phyloP scores from a whole-genome alignment of 495 filamentous ascomycete genomes.

The Aspergillus biplanus region DNA sequence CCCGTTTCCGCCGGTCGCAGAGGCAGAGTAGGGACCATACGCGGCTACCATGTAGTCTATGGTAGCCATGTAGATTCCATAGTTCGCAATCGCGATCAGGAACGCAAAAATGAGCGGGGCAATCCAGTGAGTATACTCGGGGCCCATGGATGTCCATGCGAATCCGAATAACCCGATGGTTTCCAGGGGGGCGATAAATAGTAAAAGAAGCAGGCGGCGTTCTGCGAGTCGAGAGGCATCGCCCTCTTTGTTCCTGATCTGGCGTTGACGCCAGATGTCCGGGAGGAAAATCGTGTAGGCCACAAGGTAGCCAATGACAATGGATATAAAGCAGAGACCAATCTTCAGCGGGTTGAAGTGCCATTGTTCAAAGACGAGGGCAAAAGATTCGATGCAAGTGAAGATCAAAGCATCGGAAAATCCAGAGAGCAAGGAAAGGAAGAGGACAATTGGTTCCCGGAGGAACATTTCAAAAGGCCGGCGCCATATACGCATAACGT shows the following conservation, averaged over 20 bases:
- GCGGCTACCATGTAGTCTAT: conserved; percentile 86
- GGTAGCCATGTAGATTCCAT: conserved; percentile 77
- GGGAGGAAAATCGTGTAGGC: conserved; percentile 68
- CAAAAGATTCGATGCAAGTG: conserved; percentile 73
- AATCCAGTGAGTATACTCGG: conserved; percentile 63
- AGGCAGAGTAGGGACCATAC: conserved; percentile 78
- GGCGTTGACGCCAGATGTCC: conserved; percentile 57
- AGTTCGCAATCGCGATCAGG: conserved; percentile 71
- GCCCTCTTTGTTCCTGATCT: conserved; percentile 48
- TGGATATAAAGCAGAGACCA: conserved; percentile 66
- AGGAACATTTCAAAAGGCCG: conserved; percentile 81
- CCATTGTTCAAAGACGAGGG: conserved; percentile 68
- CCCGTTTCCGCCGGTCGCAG: conserved; percentile 75
- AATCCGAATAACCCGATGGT: conserved; percentile 72
- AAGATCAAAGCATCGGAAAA: conserved; percentile 84
- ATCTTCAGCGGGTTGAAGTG: conserved; percentile 56
- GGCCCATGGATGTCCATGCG: conserved; percentile 66
- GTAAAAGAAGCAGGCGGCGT: conserved; percentile 57
- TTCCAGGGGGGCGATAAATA: conserved; percentile 66
- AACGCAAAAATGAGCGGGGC: conserved; percentile 60
- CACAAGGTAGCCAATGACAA: conserved; percentile 67
- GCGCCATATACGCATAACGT: conserved; percentile 63
- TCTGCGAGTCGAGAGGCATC: conserved; percentile 58
- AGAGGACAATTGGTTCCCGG: conserved; percentile 75
- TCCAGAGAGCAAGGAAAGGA: conserved; percentile 71